Evolutionary conservation across 2,329 filamentous ascomycete species (phyloP), one percentile per base, ranked within the genome.

Genomic region (Penicillium paneum): DNA sequence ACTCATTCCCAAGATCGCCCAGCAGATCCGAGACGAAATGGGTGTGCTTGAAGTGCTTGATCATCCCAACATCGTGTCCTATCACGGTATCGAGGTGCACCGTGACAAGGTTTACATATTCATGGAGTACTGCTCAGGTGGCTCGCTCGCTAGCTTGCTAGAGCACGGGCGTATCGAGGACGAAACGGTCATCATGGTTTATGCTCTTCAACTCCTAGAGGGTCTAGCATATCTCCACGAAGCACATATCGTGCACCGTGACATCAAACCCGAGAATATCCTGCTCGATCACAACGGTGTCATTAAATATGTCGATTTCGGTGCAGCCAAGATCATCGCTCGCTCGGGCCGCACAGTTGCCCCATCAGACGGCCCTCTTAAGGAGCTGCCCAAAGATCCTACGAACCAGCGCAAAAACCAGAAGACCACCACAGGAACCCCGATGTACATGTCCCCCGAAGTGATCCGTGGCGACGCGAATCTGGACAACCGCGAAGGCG

Each of bases 371-470:
- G 79, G 81, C 24, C 81, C 83, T 65, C 52, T 61, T 42, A 74
- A 70, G 59, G 70, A 72, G 1, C 53, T 55, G 8, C 49, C 63
- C 29, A 72, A 72, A 49, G 71, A 73, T 24, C 36, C 58, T 6
- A 62, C 64, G 10, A 68, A 69, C 40, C 66, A 71, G 32, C 69
- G 71, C 50, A 75, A 74, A 49, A 83, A 87, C 45, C 92, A 96
- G 74, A 89, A 91, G 69, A 94, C 90, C 34, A 97, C 97, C 87
- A 96, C 92, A 19, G 94, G 94, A 64, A 99, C 94, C 11, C 94
- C 94, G 3, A 99, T 99, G 94, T 99, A 99, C 80, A 99, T 99
- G 94, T 97, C 94, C 7, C 94, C 94, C 5, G 94, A 99, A 78
- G 91, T 97, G 38, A 97, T 99, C 78, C 95, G 92, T 67, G 94